These are phyloP conservation scores for Sphaerulina vaccinii DNA, from an alignment of 2,329 filamentous ascomycete species.

Conservation along the genomic window DNA sequence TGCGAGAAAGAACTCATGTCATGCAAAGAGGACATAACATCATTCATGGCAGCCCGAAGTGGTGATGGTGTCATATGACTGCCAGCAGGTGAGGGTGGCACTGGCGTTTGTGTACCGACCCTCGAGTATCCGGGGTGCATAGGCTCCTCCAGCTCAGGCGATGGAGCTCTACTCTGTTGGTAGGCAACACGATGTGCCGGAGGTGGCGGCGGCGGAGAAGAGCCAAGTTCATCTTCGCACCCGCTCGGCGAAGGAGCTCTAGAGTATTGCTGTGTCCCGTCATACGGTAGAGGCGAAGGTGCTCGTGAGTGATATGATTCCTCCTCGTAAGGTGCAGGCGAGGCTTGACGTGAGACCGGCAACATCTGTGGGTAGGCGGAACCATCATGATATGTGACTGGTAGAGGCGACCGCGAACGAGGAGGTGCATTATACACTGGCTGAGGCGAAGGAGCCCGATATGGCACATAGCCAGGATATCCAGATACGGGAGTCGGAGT, in stretches of 20 bases:
- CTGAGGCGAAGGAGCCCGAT: constrained; percentile 32
- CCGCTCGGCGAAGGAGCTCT: constrained; percentile 15
- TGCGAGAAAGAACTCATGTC: constrained; percentile 68
- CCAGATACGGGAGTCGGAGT: constrained; percentile 38
- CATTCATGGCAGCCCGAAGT: constrained; percentile 91
- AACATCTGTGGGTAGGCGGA: constrained; percentile 36
- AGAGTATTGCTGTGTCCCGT: constrained; percentile 31
- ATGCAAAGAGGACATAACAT: constrained; percentile 91
- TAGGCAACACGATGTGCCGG: constrained; percentile 69
- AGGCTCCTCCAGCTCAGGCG: constrained; percentile 39
- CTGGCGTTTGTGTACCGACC: constrained; percentile 58
- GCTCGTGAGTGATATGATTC: constrained; percentile 23
- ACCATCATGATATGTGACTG: constrained; percentile 36
- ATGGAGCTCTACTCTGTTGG: constrained; percentile 50
- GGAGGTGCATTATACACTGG: constrained; percentile 31
- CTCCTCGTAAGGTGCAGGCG: constrained; percentile 32
- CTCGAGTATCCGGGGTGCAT: constrained; percentile 50
- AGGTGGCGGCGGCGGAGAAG: constrained; percentile 79
- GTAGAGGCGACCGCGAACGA: constrained; percentile 46
- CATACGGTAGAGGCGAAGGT: constrained; percentile 22
- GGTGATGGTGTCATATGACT: constrained; percentile 73
- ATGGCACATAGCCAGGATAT: constrained; percentile 32
- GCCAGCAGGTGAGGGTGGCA: constrained; percentile 65
- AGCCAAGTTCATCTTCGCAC: constrained; percentile 48
- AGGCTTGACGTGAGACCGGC: constrained; percentile 30